Evolutionary conservation across 495 filamentous ascomycete species (phyloP), one percentile per base, ranked within the genome.

Genomic region (Delitschia confertaspora): DNA sequence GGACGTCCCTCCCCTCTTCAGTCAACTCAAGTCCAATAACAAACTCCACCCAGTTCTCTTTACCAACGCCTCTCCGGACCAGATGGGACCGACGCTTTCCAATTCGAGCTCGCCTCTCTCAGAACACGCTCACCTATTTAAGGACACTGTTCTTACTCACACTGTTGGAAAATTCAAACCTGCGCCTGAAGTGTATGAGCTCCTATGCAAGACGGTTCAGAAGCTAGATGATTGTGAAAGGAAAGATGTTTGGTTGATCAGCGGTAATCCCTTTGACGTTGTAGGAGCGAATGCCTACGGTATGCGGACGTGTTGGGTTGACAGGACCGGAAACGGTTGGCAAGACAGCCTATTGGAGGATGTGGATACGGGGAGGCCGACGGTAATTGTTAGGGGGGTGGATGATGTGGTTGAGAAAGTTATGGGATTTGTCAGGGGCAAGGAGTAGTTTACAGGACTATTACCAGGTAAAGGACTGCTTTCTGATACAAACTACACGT

Each of bases 261-360:
- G 75, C 50, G 71, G 74, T 5, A 94, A 91, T 58, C 79, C 85
- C 5, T 93, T 93, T 59, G 86, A 93, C 57, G 65, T 85, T n/a
- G 71, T 76, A 35, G 79, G 76, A 3, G 70, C 73, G 7, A 62
- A 62, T 38, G 56, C 58, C 5, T 61, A 63, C 2, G 72, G 79
- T 6, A 58, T 88, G 65, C 67, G 71, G 48, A 73, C 79, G 13
- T 74, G 71, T 7, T 89, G 85, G 78, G 73, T 88, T 11, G 82
- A 87, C 63, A 63, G 81, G 6, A 60, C 49, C 5, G 67, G 70
- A 0, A 63, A 40, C 6, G 53, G 74, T 62, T 79, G 74, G 76
- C 56, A 63, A 32, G 75, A 79, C 57, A 50, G 51, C 32, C 42
- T 77, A 7, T 8, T 18, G 30, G 61, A 64, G 13, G 62, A 63